Base-by-base conservation (phyloP, 2,329 filamentous ascomycete species). In the Epicoccum nigrum region DNA sequence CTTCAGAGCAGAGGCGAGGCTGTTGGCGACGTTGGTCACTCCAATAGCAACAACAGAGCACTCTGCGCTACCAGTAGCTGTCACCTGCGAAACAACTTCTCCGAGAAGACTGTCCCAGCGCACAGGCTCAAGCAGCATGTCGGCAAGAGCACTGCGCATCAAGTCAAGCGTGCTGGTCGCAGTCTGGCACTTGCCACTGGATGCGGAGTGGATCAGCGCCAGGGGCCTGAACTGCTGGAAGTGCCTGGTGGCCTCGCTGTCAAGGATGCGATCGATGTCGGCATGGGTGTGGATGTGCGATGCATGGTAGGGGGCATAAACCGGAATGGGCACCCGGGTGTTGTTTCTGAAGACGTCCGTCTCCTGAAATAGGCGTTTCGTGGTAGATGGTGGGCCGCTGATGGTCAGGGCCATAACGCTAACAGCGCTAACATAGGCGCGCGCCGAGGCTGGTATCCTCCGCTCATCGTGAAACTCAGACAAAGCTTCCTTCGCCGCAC, bases 301-400 rank as follows among this genome's bases (percentile, higher is more conserved):
- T 5, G 83, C 83, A 69, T 86, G 83, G 62, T 84, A 85, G 23
- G 83, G 82, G 5, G 81, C 83, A 58, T 79, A 82, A 15, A 85
- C 79, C 6, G 81, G 78, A 30, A 82, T 83, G 13, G 77, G 74
- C 3, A 80, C 76, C 8, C 77, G 79, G 59, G 82, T 80, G 56
- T 77, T 76, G 35, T 77, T 75, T 43, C 76, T 76, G 35, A 83
- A 76, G 30, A 78, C 71, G 23, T 77, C 74, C 16, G 70, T 74
- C 45, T 83, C 72, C 47, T 72, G 71, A 59, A 84, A 80, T 44
- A 85, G 76, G 17, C 76, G 74, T 56, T 78, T 76, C 28, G 82
- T 77, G 4, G 79, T 79, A 11, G 75, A 74, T 7, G 83, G 83
- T 16, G 83, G 83, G 37, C 81, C 83, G 56, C 81, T 84, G 65